These are phyloP conservation scores for Xylaria sp. DNA, from an alignment of 495 filamentous ascomycete genomes.

Conservation along the genomic window DNA sequence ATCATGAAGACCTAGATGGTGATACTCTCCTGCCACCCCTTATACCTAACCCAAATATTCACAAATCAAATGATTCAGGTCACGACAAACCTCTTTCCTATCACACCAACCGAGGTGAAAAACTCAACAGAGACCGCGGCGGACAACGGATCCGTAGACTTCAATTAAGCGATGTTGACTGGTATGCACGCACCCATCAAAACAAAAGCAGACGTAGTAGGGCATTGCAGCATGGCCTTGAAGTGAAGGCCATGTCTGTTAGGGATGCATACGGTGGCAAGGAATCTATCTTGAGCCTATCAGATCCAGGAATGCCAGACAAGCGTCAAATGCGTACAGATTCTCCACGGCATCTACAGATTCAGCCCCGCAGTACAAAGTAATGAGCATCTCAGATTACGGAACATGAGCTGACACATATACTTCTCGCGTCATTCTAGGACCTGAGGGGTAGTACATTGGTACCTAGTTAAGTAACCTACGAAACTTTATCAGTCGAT, in stretches of 20 bases:
- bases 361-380: slow-evolving; percentile 25
- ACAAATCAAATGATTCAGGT: slow-evolving; percentile 48
- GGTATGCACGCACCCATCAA: slow-evolving; percentile 65
- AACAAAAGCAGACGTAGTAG: slow-evolving; percentile 22
- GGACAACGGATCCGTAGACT: slow-evolving; percentile 88
- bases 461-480: slow-evolving; percentile 14
- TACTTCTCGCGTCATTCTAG: slow-evolving; percentile 20
- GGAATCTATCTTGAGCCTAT: slow-evolving; percentile 29
- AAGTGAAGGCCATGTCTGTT: slow-evolving; percentile 20
- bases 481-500: slow-evolving; percentile 10
- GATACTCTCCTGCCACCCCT: slow-evolving; percentile 54
- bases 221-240: slow-evolving; percentile 23
- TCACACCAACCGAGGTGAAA: slow-evolving; percentile 65
- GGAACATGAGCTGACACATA: slow-evolving; percentile 23
- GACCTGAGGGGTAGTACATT: slow-evolving; percentile 25
- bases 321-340: slow-evolving; percentile 37
- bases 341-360: slow-evolving; percentile 25
- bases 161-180: slow-evolving; percentile 96
- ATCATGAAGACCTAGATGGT: slow-evolving; percentile 78
- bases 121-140: slow-evolving; percentile 67
- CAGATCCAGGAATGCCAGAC: slow-evolving; percentile 32
- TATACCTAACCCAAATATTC: slow-evolving; percentile 52
- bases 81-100: slow-evolving; percentile 56
- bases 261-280: slow-evolving; percentile 18
- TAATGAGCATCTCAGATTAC: slow-evolving; percentile 8